These are phyloP conservation scores for Melanogaster broomeanus DNA, from an alignment of 768 basidiomycete species.

Conservation along the genomic window DNA sequence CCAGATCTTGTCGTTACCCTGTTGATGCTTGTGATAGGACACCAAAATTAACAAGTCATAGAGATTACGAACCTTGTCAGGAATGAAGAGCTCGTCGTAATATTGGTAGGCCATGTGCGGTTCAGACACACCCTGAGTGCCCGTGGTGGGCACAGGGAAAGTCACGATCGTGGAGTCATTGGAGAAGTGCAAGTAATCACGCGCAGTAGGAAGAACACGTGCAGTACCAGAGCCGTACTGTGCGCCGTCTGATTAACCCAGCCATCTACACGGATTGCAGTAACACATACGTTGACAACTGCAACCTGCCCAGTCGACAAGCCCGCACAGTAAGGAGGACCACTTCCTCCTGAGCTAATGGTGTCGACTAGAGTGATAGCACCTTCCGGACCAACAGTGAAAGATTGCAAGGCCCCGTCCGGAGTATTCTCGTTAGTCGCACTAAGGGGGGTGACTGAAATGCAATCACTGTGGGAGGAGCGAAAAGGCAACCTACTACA, in stretches of 20 bases:
- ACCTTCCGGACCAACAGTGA: conserved; percentile 47
- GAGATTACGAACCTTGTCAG: conserved; percentile 54
- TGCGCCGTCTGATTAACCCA: background rate
- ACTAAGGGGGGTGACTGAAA: conserved; percentile 32
- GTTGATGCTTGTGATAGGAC: background rate
- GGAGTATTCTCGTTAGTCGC: conserved; percentile 56
- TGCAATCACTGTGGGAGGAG: background rate
- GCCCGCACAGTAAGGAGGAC: conserved; percentile 52
- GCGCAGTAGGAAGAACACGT: conserved; percentile 49
- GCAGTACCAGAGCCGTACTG: conserved; percentile 59
- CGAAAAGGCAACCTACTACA: conserved; percentile 51
- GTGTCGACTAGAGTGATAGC: conserved; percentile 47
- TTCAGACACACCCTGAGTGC: conserved; percentile 43
- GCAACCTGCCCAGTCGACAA: conserved; percentile 61
- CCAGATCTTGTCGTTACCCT: conserved; percentile 76
- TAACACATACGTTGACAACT: conserved; percentile 50
- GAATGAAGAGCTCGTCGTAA: conserved; percentile 57
- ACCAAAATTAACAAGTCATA: background rate
- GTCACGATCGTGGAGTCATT: conserved; percentile 43
- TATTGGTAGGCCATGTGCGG: conserved; percentile 69
- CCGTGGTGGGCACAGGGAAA: conserved; percentile 48
- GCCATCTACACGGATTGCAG: no score
- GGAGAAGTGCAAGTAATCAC: conserved; percentile 37
- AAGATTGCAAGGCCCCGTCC: conserved; percentile 54
- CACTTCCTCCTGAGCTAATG: conserved; percentile 48